Percentiles rank a stretch among this genome's conserved stretches.
These are phyloP conservation scores for Colletotrichum tropicale DNA, from an alignment of 2,329 filamentous ascomycete genomes.

Conservation along the genomic window DNA sequence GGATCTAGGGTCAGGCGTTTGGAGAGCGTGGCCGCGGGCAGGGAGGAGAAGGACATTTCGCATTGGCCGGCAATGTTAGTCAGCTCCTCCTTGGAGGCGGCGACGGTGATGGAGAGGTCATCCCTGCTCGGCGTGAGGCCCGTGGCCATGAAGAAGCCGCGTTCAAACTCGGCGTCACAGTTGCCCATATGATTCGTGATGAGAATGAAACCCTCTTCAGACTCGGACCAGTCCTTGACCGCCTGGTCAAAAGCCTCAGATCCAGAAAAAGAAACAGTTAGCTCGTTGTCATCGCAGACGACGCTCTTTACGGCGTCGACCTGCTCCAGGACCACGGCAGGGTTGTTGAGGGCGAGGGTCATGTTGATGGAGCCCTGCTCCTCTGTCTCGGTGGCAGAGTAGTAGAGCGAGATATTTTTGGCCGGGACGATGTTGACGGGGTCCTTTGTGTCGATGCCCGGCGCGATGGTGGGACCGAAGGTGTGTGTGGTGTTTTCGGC, in stretches of 20 bases:
- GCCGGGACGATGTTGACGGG: constrained; percentile 23
- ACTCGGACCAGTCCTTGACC: constrained; percentile 20
- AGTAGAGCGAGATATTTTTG: constrained; percentile 21
- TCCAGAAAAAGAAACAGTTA: constrained; percentile 23
- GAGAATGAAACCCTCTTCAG: constrained; percentile 33
- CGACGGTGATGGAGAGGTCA: constrained; percentile 33
- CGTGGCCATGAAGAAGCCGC: constrained; percentile 40
- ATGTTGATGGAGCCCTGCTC: constrained; percentile 24
- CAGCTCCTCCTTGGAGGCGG: constrained; percentile 33
- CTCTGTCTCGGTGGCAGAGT: constrained; percentile 10
- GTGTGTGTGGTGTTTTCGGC: constrained; percentile 28
- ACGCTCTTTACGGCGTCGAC: constrained; percentile 20
- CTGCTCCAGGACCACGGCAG: constrained; percentile 25
- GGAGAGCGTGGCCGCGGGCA: constrained; percentile 25
- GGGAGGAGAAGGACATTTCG: constrained; percentile 28
- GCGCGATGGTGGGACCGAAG: constrained; percentile 17
- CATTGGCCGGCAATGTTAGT: constrained; percentile 33
- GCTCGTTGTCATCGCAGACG: constrained; percentile 9
- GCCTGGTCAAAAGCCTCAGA: constrained; percentile 20
- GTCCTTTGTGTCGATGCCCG: constrained; percentile 13
- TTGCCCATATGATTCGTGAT: constrained; percentile 47
- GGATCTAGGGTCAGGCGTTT: constrained; percentile 30
- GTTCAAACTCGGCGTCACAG: constrained; percentile 42
- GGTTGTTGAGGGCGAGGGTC: constrained; percentile 23
- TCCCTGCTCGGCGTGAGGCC: constrained; percentile 29